These are phyloP conservation scores for Cymbopogon citratus DNA, from an alignment of 176 grass and related monocot species.

Conservation along the genomic window DNA sequence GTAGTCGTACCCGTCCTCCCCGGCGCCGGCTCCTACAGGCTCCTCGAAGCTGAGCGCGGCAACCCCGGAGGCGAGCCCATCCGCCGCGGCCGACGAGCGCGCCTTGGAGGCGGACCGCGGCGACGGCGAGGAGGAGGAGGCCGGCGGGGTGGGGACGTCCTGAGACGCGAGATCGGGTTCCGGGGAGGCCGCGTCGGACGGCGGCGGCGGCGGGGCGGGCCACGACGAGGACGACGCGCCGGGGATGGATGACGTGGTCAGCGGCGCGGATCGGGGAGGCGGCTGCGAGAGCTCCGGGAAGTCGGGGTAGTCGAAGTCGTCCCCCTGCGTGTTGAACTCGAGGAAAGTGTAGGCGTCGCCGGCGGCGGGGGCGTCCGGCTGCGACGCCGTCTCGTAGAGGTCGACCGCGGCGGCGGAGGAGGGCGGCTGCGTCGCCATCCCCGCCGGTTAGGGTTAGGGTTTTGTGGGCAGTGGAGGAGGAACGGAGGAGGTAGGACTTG, in stretches of 20 bases:
- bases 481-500: neutral
- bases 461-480: constrained; percentile 30
- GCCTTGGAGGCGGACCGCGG: constrained; percentile 56
- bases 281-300: constrained; percentile 81
- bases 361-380: constrained; percentile 68
- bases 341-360: constrained; percentile 94
- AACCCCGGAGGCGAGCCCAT: constrained; percentile 72
- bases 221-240: constrained; percentile 26
- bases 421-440: constrained; percentile 47
- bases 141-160: constrained; percentile 27
- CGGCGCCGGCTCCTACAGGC: constrained; percentile 14
- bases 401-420: constrained; percentile 46
- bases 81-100: constrained; percentile 28
- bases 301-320: constrained; percentile 85
- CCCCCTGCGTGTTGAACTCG: constrained; percentile 97
- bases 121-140: constrained; percentile 42
- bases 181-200: constrained; percentile 11
- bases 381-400: constrained; percentile 97
- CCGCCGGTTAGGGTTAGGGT: constrained; percentile 60
- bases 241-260: constrained; percentile 31
- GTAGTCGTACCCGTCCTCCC: constrained; percentile 79
- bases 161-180: constrained; percentile 34
- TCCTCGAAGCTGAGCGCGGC: constrained; percentile 87
- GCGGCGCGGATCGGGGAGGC: constrained; percentile 55
- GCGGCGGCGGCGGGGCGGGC: constrained; percentile 31